phyloP scores from a whole-genome alignment of 2,329 filamentous ascomycete genomes.

The Nemania sp. region DNA sequence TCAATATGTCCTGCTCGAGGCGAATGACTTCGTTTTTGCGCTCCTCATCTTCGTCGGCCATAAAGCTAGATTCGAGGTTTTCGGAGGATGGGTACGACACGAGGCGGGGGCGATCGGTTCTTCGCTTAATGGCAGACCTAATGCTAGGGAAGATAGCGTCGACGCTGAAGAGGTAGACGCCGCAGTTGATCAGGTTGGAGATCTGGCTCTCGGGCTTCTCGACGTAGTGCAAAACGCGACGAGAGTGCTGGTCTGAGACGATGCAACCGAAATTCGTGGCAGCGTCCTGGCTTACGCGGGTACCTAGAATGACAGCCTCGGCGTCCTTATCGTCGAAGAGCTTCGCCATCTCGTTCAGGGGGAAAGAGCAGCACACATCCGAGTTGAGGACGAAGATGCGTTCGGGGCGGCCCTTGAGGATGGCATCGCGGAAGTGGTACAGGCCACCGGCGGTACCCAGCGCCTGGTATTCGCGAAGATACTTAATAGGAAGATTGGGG shows the following conservation, averaged over 20 bases:
- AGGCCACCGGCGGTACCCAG: slow-evolving; percentile 95
- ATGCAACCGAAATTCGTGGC: slow-evolving; percentile 98
- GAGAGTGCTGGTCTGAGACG: slow-evolving; percentile 91
- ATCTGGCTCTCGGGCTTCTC: slow-evolving; percentile 99
- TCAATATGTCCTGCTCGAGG: slow-evolving; percentile 95
- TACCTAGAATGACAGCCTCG: slow-evolving; percentile 95
- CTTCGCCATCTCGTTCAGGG: slow-evolving; percentile 93
- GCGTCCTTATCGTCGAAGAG: slow-evolving; percentile 95
- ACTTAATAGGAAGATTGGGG: slow-evolving; percentile 89
- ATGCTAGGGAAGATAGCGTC: slow-evolving; percentile 98
- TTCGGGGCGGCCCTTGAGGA: slow-evolving; percentile 94
- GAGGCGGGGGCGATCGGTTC: slow-evolving; percentile 88
- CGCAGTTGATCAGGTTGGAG: slow-evolving; percentile 98
- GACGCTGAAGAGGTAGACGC: slow-evolving; percentile 96
- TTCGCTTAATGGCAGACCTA: slow-evolving; percentile 92
- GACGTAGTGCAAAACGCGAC: slow-evolving; percentile 97
- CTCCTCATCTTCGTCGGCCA: slow-evolving; percentile 76
- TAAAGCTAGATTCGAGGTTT: slow-evolving; percentile 79
- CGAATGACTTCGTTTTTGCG: slow-evolving; percentile 88
- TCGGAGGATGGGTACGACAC: slow-evolving; percentile 97
- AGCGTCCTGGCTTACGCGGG: slow-evolving; percentile 88
- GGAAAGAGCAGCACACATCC: slow-evolving; percentile 99
- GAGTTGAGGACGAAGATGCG: slow-evolving; percentile 98
- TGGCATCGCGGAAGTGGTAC: slow-evolving; percentile 99
- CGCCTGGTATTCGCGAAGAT: slow-evolving; percentile 96